Conservation (phyloP, 2,329 filamentous ascomycete genomes). For the Orbilia blumenaviensis region DNA sequence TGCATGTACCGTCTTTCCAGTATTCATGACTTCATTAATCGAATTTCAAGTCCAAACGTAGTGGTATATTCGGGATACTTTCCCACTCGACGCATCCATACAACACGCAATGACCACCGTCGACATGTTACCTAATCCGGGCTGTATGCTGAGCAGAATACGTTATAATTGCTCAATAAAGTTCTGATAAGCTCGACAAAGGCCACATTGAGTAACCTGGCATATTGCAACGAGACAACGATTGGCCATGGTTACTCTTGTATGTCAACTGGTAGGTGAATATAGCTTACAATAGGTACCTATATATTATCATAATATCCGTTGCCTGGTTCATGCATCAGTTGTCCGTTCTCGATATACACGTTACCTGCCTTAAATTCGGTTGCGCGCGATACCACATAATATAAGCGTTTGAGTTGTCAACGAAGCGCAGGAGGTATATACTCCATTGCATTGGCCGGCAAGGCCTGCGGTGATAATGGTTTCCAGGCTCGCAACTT, state of each 20-base stretch:
- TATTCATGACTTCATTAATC: background rate
- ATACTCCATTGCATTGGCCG: background rate
- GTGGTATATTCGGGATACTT: constrained; percentile 11
- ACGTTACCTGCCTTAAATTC: too few species aligned
- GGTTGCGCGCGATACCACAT: too few species aligned
- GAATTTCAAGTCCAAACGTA: background rate
- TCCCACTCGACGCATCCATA: constrained; percentile 14
- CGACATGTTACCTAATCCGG: constrained; percentile 33
- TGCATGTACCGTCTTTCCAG: background rate
- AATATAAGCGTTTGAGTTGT: background rate
- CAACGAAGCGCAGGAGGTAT: background rate
- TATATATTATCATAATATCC: background rate
- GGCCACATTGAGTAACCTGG: too few species aligned
- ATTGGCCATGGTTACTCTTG: too few species aligned
- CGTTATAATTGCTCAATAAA: constrained; percentile 22
- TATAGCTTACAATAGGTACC: too few species aligned
- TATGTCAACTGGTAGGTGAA: too few species aligned
- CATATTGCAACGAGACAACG: too few species aligned
- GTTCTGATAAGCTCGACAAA: constrained; percentile 17
- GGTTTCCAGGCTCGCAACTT: background rate
- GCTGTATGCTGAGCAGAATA: constrained; percentile 30
- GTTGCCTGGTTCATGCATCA: too few species aligned
- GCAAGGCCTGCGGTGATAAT: background rate
- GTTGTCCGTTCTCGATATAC: background rate
- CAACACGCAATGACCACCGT: background rate